Conservation (phyloP, 495 filamentous ascomycete species). For the Penicillium dipodomyicola region DNA sequence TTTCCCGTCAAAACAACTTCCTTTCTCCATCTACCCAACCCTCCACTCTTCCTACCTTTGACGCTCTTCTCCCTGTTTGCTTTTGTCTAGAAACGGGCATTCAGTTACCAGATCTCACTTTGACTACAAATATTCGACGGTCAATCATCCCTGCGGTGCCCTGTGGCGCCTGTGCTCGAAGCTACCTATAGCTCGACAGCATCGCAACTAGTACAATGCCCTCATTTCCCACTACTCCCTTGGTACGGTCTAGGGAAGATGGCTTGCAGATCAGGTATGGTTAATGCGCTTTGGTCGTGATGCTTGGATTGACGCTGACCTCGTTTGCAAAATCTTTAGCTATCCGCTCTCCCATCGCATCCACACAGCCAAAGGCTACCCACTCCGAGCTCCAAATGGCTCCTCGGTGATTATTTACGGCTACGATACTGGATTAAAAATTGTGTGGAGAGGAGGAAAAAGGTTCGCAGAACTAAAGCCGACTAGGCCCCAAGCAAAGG, state of each 20-base stretch:
- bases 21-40: constrained; percentile 18
- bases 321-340: constrained; percentile 41
- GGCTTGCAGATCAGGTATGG: constrained; percentile 54
- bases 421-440: constrained; percentile 71
- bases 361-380: constrained; percentile 70
- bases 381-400: constrained; percentile 74
- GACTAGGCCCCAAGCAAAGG: constrained; percentile 19
- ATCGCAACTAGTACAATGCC: constrained; percentile 31
- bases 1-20: constrained; percentile 31
- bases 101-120: not conserved
- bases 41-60: constrained; percentile 11
- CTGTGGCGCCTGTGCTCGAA: constrained; percentile 24
- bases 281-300: not conserved
- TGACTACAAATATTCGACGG: constrained; percentile 1
- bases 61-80: not conserved
- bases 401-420: constrained; percentile 81
- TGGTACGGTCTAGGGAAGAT: constrained; percentile 42
- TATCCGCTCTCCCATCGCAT: constrained; percentile 75
- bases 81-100: not conserved
- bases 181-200: constrained; percentile 14
- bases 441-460: constrained; percentile 79
- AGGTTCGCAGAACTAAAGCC: constrained; percentile 51
- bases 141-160: constrained; percentile 17
- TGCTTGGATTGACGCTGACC: constrained; percentile 13
- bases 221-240: constrained; percentile 39